Evolutionary conservation across 2,329 filamentous ascomycete species (phyloP).

Genomic region (Rhynchosporium graminicola): DNA sequence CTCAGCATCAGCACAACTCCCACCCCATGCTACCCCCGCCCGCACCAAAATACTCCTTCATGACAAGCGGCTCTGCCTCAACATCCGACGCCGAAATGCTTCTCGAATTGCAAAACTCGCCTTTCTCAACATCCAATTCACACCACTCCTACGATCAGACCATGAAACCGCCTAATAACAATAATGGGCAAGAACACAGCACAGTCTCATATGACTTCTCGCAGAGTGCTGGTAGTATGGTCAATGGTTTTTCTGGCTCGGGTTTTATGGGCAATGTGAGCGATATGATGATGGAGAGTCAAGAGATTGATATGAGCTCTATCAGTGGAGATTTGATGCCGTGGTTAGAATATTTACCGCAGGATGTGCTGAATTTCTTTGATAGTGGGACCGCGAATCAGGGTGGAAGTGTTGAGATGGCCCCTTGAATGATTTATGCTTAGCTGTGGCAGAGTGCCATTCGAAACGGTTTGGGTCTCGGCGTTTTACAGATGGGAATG

Average conservation of each 20-base stretch:
- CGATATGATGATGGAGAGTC: conserved; percentile 71
- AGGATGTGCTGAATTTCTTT: conserved; percentile 62
- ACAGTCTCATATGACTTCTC: conserved; percentile 25
- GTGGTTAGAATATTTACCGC: conserved; percentile 74
- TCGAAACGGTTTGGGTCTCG: no score
- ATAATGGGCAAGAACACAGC: conserved; percentile 10
- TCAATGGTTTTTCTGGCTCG: conserved; percentile 19
- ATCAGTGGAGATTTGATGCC: conserved; percentile 70
- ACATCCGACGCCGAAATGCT: conserved; percentile 50
- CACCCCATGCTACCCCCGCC: conserved; percentile 38
- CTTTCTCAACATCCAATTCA: conserved; percentile 33
- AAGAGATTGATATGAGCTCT: conserved; percentile 73
- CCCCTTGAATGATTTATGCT: background rate
- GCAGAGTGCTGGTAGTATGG: conserved; percentile 11
- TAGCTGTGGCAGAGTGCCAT: background rate
- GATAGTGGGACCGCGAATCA: conserved; percentile 29
- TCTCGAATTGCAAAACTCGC: conserved; percentile 49
- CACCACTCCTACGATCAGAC: conserved; percentile 20
- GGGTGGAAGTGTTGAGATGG: conserved; percentile 1
- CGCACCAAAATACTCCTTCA: conserved; percentile 40
- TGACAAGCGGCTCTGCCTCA: conserved; percentile 41
- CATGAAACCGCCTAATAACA: conserved; percentile 21
- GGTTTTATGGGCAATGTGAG: conserved; percentile 34
- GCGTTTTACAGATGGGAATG: background rate
- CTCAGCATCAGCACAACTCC: conserved; percentile 37